Evolutionary conservation across 768 basidiomycete species (phyloP).

Genomic region (Leucosporidium yakuticum): DNA sequence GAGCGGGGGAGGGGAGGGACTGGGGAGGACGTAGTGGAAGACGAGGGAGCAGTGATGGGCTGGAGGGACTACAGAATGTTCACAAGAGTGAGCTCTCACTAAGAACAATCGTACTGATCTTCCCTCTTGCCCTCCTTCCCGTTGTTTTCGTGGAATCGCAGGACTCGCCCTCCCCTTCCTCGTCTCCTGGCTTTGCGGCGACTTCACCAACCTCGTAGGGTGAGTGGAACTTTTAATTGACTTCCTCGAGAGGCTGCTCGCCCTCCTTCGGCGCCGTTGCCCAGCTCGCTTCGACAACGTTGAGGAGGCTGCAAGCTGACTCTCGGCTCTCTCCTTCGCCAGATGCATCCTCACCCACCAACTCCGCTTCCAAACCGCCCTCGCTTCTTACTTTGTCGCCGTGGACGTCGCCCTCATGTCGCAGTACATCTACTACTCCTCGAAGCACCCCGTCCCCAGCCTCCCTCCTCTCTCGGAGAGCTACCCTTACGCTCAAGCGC

Average conservation of each 20-base stretch:
- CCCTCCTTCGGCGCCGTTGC: not conserved
- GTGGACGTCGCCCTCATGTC: slow-evolving; percentile 68
- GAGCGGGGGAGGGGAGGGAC: slow-evolving; percentile 8
- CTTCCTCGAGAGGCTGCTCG: not conserved
- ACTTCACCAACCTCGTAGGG: slow-evolving; percentile 82
- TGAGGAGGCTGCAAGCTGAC: no score
- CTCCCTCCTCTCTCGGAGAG: slow-evolving; percentile 24
- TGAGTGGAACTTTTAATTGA: not conserved
- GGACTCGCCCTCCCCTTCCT: slow-evolving; percentile 90
- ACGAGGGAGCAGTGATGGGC: not conserved
- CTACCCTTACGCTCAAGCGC: slow-evolving; percentile 21
- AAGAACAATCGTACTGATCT: no score
- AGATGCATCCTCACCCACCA: slow-evolving; percentile 84
- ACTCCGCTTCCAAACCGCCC: slow-evolving; percentile 80
- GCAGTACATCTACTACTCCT: slow-evolving; percentile 64
- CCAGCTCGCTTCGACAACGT: not conserved
- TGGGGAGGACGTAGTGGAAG: not conserved
- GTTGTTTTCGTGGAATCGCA: slow-evolving; percentile 49
- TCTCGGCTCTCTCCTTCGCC: not conserved
- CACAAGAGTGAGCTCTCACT: not conserved
- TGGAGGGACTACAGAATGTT: not conserved
- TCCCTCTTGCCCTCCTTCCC: not conserved
- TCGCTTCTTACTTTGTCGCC: slow-evolving; percentile 82
- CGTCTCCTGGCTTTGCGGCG: slow-evolving; percentile 79
- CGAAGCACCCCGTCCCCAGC: slow-evolving; percentile 4